These are phyloP conservation scores for Yamadazyma aaseri DNA, from an alignment of 1,139 yeast species.

Conservation along the genomic window DNA sequence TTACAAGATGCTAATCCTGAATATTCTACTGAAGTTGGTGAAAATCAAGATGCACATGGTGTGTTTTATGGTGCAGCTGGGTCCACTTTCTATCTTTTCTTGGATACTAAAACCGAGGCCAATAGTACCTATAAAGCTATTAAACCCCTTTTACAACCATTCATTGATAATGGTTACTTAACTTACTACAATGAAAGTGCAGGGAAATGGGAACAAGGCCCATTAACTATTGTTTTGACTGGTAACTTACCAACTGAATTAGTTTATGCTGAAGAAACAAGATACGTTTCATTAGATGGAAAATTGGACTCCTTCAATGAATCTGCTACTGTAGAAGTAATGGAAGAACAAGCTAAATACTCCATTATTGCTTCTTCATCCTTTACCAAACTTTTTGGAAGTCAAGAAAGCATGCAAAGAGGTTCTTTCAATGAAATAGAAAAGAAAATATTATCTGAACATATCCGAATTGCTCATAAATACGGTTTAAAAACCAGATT, in stretches of 20 bases:
- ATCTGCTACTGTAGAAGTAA: slow-evolving; percentile 14
- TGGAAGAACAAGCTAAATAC: slow-evolving; percentile 25
- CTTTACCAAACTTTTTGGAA: slow-evolving; percentile 29
- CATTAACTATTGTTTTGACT: slow-evolving; percentile 39
- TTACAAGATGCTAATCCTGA: slow-evolving; percentile 46
- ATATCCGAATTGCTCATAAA: slow-evolving; percentile 30
- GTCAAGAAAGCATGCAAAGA: slow-evolving; percentile 9
- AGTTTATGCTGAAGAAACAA: slow-evolving; percentile 25
- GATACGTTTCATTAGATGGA: slow-evolving; percentile 38
- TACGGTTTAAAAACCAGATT: slow-evolving; percentile 38
- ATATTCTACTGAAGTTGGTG: slow-evolving; percentile 12
- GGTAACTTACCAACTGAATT: slow-evolving; percentile 39
- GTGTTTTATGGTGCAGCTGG: slow-evolving; percentile 39
- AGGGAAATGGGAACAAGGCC: slow-evolving; percentile 29
- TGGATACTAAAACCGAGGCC: slow-evolving; percentile 40
- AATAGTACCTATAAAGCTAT: slow-evolving; percentile 31
- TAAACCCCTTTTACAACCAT: slow-evolving; percentile 29
- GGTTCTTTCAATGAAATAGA: slow-evolving; percentile 24
- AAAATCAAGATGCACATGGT: slow-evolving; percentile 22
- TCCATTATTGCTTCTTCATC: slow-evolving; percentile 39
- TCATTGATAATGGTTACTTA: slow-evolving; percentile 33
- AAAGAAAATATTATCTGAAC: slow-evolving; percentile 17
- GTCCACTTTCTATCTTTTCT: slow-evolving; percentile 39
- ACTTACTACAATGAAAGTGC: slow-evolving; percentile 29
- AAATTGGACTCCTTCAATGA: slow-evolving; percentile 27